Conservation (phyloP, 495 filamentous ascomycete genomes). For the Neurospora sublineolata region DNA sequence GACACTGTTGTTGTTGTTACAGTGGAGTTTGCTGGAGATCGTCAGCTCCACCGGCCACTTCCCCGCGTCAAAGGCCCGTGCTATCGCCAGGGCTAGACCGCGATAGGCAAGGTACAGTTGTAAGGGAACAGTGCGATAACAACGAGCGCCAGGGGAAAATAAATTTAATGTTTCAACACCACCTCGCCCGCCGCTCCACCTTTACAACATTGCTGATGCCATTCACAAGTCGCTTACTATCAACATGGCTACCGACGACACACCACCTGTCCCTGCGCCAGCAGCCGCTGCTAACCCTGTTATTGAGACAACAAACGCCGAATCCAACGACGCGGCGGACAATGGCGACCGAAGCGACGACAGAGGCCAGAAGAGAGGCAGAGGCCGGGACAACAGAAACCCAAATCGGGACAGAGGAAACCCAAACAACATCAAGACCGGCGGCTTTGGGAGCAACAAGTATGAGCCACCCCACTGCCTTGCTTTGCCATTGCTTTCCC, state of each 20-base stretch:
- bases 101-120: background rate
- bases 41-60: background rate
- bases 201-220: background rate
- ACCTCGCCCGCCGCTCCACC: background rate
- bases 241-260: conserved; percentile 15
- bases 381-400: conserved; percentile 11
- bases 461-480: conserved; percentile 2
- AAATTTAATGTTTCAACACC: background rate
- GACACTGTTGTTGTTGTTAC: background rate
- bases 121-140: background rate
- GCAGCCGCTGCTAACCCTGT: background rate
- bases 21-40: background rate
- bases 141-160: background rate
- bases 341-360: conserved; percentile 5
- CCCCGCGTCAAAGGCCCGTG: background rate
- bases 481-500: background rate
- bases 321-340: conserved; percentile 1
- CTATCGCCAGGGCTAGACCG: background rate
- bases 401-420: conserved; percentile 3
- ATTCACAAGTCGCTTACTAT: background rate
- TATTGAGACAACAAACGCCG: background rate
- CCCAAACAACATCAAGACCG: conserved; percentile 9
- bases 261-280: background rate
- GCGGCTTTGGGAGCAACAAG: conserved; percentile 16
- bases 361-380: conserved; percentile 2